Evolutionary conservation across 345 rosid genomes (phyloP).

Genomic region (Linum tenue): DNA sequence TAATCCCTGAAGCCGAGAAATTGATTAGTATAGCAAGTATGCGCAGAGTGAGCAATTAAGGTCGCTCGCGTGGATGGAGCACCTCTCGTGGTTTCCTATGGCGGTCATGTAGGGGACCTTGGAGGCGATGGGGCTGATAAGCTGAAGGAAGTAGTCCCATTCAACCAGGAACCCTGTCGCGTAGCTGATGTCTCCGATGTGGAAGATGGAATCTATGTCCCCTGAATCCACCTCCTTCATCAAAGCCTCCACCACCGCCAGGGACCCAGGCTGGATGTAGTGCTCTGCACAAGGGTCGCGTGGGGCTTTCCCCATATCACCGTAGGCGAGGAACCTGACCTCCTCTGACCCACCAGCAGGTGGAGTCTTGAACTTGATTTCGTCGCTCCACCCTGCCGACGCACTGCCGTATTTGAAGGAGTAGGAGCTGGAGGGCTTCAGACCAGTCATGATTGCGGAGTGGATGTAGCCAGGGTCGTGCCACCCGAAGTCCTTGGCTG

Average conservation of each 20-base stretch:
- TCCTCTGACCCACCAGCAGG: conserved; percentile 52
- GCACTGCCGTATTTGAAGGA: conserved; percentile 63
- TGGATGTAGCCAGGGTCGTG: conserved; percentile 70
- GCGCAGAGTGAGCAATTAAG: background rate
- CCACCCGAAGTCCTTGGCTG: conserved; percentile 78
- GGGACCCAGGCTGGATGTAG: conserved; percentile 64
- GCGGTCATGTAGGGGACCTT: conserved; percentile 64
- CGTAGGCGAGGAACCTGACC: conserved; percentile 43
- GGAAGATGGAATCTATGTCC: conserved; percentile 49
- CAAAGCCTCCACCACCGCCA: conserved; percentile 45
- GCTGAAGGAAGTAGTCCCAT: conserved; percentile 64
- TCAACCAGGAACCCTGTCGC: conserved; percentile 69
- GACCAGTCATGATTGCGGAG: conserved; percentile 52
- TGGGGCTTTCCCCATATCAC: conserved; percentile 80
- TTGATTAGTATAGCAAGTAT: no score
- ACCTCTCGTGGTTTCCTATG: conserved; percentile 70
- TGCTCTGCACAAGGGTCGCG: conserved; percentile 52
- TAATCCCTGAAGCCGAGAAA: conserved; percentile 37
- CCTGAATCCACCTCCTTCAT: conserved; percentile 32
- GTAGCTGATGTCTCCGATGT: conserved; percentile 72
- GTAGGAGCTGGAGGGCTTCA: conserved; percentile 35
- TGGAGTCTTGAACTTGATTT: conserved; percentile 39
- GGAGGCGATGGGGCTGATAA: conserved; percentile 48
- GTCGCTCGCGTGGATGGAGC: background rate
- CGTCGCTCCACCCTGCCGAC: conserved; percentile 49